Base-by-base conservation (phyloP, 768 basidiomycete genomes). In the Mycena metata region DNA sequence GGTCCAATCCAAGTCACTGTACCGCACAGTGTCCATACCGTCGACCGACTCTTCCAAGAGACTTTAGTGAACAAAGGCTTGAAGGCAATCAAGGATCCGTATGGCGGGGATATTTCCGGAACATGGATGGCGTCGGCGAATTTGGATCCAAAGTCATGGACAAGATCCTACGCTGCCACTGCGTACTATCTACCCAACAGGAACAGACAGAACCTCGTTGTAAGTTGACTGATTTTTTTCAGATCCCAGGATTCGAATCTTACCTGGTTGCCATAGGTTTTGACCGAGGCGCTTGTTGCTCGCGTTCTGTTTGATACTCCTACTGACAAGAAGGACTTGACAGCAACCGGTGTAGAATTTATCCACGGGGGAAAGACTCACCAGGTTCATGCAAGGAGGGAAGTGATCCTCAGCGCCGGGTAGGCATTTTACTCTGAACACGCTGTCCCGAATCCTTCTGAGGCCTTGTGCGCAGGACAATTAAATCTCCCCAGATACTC, bases 401-500 rank as follows among this genome's bases (percentile, higher is more conserved):
- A 39, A 39, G 39, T 39, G 15, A 39, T 39, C 39, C 39, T 39
- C 39, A 39, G 39, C 39, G 39, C 39, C 15, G 39, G 39, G 39
- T 39, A 15, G 11, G 39, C 39, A 39, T 15, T 39, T 39, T 2
- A 11, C 3, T 10, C 39, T 39, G 30, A 30, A 30, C 30, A 30
- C 30, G 6, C 30, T 30, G 30, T 30, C 30, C 30, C 3, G 3
- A 30, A 3, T 30, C 30, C 6, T 30, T 30, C 30, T 30, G 30
- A 30, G 30, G 3, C 3, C 6, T 33, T 24, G 11, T 55, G 36
- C 23, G 54, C 13, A 39, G 51, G 52, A 17, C 50, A 10, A 30
- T 47, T 47, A 26, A 51, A 21, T 50, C 24, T 11, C 58, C 59
- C 7, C 64, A 65, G 47, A 65, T 91, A 11, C 83, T 90, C 2